Evolutionary conservation across 2,329 filamentous ascomycete genomes (phyloP), one percentile per base, ranked within the genome.

Genomic region (Fusarium buharicum): DNA sequence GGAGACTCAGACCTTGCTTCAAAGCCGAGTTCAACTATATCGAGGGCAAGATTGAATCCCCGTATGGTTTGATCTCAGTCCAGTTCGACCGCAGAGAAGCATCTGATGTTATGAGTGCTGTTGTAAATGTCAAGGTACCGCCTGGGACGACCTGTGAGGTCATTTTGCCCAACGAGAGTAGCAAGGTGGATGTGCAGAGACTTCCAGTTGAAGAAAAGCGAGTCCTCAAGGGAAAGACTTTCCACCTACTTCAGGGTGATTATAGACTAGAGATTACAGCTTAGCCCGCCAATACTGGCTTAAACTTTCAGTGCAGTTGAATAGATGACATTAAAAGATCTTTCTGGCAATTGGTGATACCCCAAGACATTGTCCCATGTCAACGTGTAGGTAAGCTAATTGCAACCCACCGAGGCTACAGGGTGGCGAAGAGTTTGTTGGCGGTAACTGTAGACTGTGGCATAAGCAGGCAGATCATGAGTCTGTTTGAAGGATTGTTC

Each of bases 11-110:
- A 50, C 77, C 78, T 4, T 76, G 76, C 14, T 69, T 78, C 49
- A 72, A 70, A 17, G 69, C 72, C 0, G 79, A 81, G 62, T 81
- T 81, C 56, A 63, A 71, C 9, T 53, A 66, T 18, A 75, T 79
- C 0, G 67, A 75, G 50, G 77, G 77, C 2, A 71, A 64, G 11
- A 67, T 79, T 8, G 73, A 78, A 17, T 78, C 72, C 41, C 77
- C 77, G 1, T 79, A 78, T 62, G 77, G 64, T 6, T 58, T 63
- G 39, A 78, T 78, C 36, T 57, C 50, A 14, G 58, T 71, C 24
- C 45, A 46, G 0, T 70, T 69, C 22, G 64, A 68, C 12, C 66
- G 69, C 1, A 52, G 55, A 38, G 44, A 34, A 3, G 39, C 18
- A 18, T 34, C 31, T 3, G 16, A 34, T 11, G 62, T 52, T 24